Evolutionary conservation across 2,329 filamentous ascomycete species (phyloP).

Genomic region (Fusarium miscanthi): DNA sequence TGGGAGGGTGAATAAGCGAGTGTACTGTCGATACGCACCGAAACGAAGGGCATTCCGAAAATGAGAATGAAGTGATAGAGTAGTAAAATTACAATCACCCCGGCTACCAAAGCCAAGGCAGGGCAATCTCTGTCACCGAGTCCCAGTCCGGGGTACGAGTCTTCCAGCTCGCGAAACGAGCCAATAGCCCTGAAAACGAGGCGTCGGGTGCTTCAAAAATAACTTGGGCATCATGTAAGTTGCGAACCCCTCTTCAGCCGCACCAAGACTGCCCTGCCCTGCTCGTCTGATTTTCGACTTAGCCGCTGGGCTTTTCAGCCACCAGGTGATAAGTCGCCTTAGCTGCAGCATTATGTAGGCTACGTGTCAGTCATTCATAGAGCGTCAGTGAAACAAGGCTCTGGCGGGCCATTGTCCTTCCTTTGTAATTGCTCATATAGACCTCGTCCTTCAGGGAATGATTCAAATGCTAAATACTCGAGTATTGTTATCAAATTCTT

Average conservation of each 20-base stretch:
- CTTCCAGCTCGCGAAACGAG: background rate
- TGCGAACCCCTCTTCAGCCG: background rate
- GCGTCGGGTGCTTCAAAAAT: background rate
- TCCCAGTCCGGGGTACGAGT: background rate
- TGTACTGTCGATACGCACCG: background rate
- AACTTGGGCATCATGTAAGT: background rate
- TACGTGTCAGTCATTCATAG: background rate
- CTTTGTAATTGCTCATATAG: background rate
- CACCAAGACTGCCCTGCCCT: background rate
- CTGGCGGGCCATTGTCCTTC: background rate
- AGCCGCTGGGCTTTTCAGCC: background rate
- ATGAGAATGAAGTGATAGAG: background rate
- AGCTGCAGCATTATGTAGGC: background rate
- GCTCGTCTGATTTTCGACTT: background rate
- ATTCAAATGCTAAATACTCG: background rate
- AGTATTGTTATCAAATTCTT: background rate
- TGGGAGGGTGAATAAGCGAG: too few species aligned
- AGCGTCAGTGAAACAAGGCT: background rate
- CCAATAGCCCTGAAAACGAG: background rate
- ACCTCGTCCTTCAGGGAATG: background rate
- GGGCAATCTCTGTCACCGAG: background rate
- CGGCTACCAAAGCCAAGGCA: background rate
- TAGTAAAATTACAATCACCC: background rate
- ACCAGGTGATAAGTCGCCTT: background rate
- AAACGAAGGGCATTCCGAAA: background rate